Base-by-base conservation (phyloP, 2,329 filamentous ascomycete genomes). In the Alternaria hordeiaustralica region DNA sequence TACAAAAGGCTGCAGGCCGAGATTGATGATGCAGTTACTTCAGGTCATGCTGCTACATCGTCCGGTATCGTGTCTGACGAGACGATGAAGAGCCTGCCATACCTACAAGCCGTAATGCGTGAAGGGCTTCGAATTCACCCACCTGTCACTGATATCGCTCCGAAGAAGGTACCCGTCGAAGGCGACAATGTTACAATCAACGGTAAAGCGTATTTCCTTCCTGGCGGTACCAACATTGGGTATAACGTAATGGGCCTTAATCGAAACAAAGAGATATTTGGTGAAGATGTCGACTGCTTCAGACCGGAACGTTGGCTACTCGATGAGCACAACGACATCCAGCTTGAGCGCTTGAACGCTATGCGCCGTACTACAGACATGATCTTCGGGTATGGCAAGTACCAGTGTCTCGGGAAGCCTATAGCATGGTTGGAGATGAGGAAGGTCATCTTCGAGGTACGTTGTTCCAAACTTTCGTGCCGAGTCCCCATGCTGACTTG, bases 221-320 rank as follows among this genome's bases (percentile, higher is more conserved):
- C 76, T 3, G 76, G 72, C 3, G 70, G 72, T 11, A 75, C 74
- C 0, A 67, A 71, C 13, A 65, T 78, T 47, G 66, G 71, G 25
- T 77, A 77, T 59, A 71, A 62, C 20, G 71, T 64, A 3, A 65
- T 64, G 58, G 65, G 67, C 3, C 50, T 77, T 6, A 63, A 74
- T 13, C 67, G 63, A 33, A 67, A 71, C 59, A 71, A 64, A 54
- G 63, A 63, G 2, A 64, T 77, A 5, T 78, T 74, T 20, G 76
- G 73, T 7, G 63, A 68, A 2, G 84, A 86, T 61, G 79, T 80
- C 0, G 78, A 82, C 13, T 63, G 73, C 6, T 86, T 84, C 68
- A 75, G 81, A 4, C 84, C 84, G 0, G 84, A 85, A 69, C 75
- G 84, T 9, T 86, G 84, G 83, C 67, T 85, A 3, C 47, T 70